Percentiles rank a stretch among this genome's conserved stretches.
Evolutionary conservation across 176 grass and related monocot genomes (phyloP).

Genomic region (Urochloa ruziziensis): DNA sequence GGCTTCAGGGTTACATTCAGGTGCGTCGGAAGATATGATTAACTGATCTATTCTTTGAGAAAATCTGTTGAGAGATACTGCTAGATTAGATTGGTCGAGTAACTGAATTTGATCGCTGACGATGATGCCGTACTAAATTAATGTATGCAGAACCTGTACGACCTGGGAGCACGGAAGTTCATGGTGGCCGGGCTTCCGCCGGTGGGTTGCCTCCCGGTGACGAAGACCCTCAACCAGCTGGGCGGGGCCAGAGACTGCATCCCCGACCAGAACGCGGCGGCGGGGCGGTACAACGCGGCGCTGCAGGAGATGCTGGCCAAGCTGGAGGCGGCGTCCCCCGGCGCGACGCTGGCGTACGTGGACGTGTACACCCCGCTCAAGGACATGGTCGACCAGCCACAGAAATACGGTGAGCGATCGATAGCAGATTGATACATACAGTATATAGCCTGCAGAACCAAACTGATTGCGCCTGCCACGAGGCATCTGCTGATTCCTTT

Average conservation of each 20-base stretch:
- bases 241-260: conserved; percentile 10
- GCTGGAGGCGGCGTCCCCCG: conserved; percentile 15
- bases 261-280: conserved; percentile 19
- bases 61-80: neutral
- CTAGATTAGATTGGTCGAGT: neutral
- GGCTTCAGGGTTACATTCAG: conserved; percentile 37
- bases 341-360: conserved; percentile 30
- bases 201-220: conserved; percentile 58
- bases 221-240: conserved; percentile 4
- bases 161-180: conserved; percentile 38
- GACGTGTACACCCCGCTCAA: conserved; percentile 46
- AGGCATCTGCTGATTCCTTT: neutral
- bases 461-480: neutral
- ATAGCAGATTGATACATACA: no score
- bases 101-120: neutral
- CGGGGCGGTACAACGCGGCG: conserved; percentile 37
- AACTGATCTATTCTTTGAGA: neutral
- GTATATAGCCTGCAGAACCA: neutral
- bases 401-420: conserved; percentile 40
- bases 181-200: conserved; percentile 51
- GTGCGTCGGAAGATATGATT: neutral
- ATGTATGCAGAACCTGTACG: conserved; percentile 46
- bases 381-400: conserved; percentile 45
- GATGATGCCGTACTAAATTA: neutral
- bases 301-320: conserved; percentile 24